Evolutionary conservation across 2,329 filamentous ascomycete genomes (phyloP), one percentile per base, ranked within the genome.

Genomic region (Paradendryphiella salina): DNA sequence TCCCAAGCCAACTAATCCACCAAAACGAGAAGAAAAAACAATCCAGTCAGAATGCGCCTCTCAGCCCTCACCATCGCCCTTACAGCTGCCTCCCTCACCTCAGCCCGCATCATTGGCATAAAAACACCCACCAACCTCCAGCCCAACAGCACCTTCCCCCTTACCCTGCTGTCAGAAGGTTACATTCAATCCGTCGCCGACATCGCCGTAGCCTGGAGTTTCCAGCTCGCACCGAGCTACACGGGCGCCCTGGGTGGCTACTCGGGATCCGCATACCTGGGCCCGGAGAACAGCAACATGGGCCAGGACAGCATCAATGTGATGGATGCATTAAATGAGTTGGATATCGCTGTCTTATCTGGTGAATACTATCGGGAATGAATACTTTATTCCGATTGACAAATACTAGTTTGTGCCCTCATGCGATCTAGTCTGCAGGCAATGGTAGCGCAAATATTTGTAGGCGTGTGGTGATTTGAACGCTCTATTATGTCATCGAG

Each of bases 131-230:
- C 66, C 7, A 76, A 70, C 32, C 71, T 80, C 54, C 64, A 63
- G 28, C 71, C 76, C 4, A 75, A 74, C 52, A 44, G 48, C 28
- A 60, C 67, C 35, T 73, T 77, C 64, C 60, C 67, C 23, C 68
- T 75, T 60, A 68, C 69, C 15, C 70, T 80, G 54, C 37, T 69
- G 34, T 74, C 72, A 35, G 65, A 73, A 39, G 71, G 73, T 66
- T 79, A 78, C 68, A 75, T 77, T 63, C 77, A 80, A 62, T 46
- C 66, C 43, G 73, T 78, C 23, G 63, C 70, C 56, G 77, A 80
- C 54, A 65, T 80, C 2, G 70, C 76, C 44, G 71, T 79, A 8
- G 75, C 73, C 21, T 77, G 77, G 56, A 78, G 78, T 31, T 73
- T 69, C 53, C 18, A 34, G n/a, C 15, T 40, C 4, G 41, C 41